These are phyloP conservation scores for Tulasnella sp. DNA, from an alignment of 768 basidiomycete genomes.

Conservation along the genomic window DNA sequence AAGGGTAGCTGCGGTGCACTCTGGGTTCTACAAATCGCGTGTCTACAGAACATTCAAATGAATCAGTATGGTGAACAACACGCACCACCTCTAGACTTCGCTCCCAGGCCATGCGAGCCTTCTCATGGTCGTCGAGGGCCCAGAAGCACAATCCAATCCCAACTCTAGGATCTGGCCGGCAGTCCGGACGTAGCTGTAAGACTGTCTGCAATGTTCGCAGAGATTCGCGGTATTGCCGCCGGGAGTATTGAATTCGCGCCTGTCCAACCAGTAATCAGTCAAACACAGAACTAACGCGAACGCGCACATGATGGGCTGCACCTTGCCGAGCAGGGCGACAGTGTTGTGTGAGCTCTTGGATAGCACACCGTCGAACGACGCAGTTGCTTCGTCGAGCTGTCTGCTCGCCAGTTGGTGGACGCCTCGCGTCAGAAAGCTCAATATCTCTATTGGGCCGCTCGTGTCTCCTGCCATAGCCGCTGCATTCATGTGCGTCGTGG, in stretches of 20 bases:
- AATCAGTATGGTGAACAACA: not conserved
- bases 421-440: constrained; percentile 57
- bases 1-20: constrained; percentile 66
- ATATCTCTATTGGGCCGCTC: constrained; percentile 33
- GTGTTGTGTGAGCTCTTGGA: constrained; percentile 72
- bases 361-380: constrained; percentile 72
- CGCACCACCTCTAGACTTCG: constrained; percentile 74
- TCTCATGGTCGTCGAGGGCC: constrained; percentile 72
- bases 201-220: constrained; percentile 81
- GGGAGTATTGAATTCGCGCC: constrained; percentile 78
- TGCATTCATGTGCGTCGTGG: constrained; percentile 55
- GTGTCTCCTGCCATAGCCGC: constrained; percentile 49
- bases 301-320: constrained; percentile 21
- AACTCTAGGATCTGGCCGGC: constrained; percentile 85
- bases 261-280: constrained; percentile 23
- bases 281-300: not conserved
- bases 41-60: constrained; percentile 1
- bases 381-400: constrained; percentile 69
- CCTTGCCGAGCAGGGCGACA: constrained; percentile 80
- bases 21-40: constrained; percentile 45
- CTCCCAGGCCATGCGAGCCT: constrained; percentile 84
- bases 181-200: constrained; percentile 61
- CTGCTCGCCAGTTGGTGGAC: constrained; percentile 72
- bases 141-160: constrained; percentile 92
- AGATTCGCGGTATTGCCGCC: constrained; percentile 64